Conservation (phyloP, 495 filamentous ascomycete genomes). For the Daldinia decipiens region DNA sequence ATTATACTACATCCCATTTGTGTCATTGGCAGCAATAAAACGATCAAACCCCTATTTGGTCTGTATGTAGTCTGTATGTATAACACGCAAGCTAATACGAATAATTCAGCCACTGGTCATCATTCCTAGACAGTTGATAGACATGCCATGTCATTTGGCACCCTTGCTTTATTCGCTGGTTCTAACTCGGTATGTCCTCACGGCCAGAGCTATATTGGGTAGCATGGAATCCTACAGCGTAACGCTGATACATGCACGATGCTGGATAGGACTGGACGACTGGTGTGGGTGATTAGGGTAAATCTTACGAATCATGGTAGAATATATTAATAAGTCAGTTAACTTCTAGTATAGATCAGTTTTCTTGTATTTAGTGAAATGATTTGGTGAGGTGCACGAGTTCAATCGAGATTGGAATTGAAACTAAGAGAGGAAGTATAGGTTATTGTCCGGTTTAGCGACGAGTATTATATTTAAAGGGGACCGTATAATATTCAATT, state of each 20-base stretch:
- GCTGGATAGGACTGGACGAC: not conserved
- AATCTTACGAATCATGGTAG: not conserved
- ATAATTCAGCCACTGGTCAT: not conserved
- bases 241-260: not conserved
- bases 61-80: too few relatives aligned
- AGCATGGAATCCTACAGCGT: constrained; percentile 6
- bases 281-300: not conserved
- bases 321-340: not conserved
- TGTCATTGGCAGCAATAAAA: not conserved
- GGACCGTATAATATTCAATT: not conserved
- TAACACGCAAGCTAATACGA: not conserved
- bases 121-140: not conserved
- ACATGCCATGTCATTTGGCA: not conserved
- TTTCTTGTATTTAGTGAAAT: not conserved
- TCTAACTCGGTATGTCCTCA: constrained; percentile 1
- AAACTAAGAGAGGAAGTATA: not conserved
- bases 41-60: not conserved
- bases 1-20: not conserved
- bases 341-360: not conserved
- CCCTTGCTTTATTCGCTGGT: not conserved
- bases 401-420: too few relatives aligned
- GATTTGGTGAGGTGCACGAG: not conserved
- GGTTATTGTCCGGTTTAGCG: not conserved
- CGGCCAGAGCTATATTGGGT: not conserved
- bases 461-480: not conserved